Base-by-base conservation (phyloP, 2,329 filamentous ascomycete species). In the Ambrosiella xylebori region DNA sequence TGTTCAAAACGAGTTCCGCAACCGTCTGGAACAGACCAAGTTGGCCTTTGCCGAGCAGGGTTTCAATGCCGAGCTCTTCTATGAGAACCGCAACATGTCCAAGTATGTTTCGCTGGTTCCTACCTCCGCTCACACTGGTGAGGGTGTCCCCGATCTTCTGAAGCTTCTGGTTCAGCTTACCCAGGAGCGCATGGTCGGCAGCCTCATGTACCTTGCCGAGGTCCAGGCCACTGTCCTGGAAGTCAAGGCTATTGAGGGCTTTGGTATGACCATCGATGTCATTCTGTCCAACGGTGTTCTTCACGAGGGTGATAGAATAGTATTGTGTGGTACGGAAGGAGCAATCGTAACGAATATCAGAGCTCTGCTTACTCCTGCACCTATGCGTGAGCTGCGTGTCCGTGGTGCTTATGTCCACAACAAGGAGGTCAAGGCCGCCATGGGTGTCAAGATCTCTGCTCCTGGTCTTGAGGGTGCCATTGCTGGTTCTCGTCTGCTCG, bases 321-420 rank as follows among this genome's bases (percentile, higher is more conserved):
- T 97, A 4, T 73, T 98, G 50, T 98, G 93, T 68, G 93, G 93
- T 76, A 86, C 91, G n/a, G 93, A 97, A 68, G 93, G 94, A 36
- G 84, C 89, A 56, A 98, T 98, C 68, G 81, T 84, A 61, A 98
- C 93, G 6, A 96, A 96, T 64, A 93, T 98, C 66, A 82, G 93
- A 73, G 94, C 93, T 12, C 78, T 98, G 35, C 77, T 98, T 56
- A 98, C 93, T 2, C 93, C 93, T 1, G 90, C 89, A 9, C 87
- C 89, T 61, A 82, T 98, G 68, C 93, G 88, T 68, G 93, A 98
- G 70, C 73, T 98, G 63, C 89, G 94, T 69, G 81, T 98, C 66
- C 97, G 97, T 74, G 95, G 90, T 2, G 80, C 84, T 62, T 98
- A 98, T 66, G 91, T 98, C 37, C 94, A 98, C 76, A 96, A 98